Evolutionary conservation across 2,329 filamentous ascomycete species (phyloP).

Genomic region (Nectriaceae sp.): DNA sequence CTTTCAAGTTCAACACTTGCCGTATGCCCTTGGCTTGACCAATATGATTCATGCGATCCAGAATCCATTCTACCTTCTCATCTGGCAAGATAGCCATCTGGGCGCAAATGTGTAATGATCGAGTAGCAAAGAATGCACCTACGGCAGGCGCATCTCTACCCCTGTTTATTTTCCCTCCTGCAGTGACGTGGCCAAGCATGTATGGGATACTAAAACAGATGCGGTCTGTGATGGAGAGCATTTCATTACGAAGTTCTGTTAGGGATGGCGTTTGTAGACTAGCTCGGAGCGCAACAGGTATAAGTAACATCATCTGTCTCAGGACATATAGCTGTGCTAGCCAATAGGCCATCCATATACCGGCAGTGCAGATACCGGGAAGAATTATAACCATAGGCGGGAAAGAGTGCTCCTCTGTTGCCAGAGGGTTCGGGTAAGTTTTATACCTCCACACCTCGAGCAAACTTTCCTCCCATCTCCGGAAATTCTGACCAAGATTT

Average conservation of each 20-base stretch:
- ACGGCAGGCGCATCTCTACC: background rate
- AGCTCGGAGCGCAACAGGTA: background rate
- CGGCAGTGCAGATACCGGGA: background rate
- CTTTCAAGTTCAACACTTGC: background rate
- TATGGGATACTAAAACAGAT: background rate
- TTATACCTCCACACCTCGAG: background rate
- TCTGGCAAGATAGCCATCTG: constrained; percentile 1
- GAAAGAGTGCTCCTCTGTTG: background rate
- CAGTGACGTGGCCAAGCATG: background rate
- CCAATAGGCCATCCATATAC: background rate
- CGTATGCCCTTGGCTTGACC: background rate
- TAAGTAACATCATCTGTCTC: background rate
- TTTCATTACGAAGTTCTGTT: background rate
- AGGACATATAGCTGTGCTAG: background rate
- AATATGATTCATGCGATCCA: background rate
- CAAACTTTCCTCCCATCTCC: background rate
- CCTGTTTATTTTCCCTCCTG: background rate
- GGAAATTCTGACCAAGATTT: background rate
- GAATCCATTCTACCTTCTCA: constrained; percentile 7
- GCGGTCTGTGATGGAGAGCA: background rate
- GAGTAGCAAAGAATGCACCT: constrained; percentile 6
- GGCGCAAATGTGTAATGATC: constrained; percentile 2
- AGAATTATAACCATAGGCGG: background rate
- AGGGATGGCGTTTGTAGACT: background rate
- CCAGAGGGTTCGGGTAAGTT: background rate